These are phyloP conservation scores for Sesbania bispinosa DNA, from an alignment of 306 rosid genomes.

Conservation along the genomic window DNA sequence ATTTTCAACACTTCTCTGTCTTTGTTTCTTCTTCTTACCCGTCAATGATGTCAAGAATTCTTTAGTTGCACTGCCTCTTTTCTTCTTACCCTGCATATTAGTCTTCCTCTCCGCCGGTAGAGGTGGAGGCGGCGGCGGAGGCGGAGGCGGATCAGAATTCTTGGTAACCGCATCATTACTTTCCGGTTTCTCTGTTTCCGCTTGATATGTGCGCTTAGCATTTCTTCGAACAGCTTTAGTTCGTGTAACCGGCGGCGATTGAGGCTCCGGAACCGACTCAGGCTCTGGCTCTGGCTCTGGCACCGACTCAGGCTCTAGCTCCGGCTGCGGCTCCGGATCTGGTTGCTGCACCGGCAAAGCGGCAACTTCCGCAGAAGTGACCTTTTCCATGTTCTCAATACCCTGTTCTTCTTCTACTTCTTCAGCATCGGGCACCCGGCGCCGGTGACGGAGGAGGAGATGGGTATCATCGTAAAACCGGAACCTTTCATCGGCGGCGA, in stretches of 20 bases:
- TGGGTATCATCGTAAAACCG: constrained; percentile 47
- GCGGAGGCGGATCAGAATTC: constrained; percentile 12
- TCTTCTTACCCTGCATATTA: constrained; percentile 41
- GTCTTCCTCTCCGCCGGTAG: constrained; percentile 27
- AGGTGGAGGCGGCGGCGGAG: not conserved
- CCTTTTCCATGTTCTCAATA: constrained; percentile 24
- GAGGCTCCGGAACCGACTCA: not conserved
- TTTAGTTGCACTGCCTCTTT: constrained; percentile 52
- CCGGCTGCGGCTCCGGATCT: not conserved
- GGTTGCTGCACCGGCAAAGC: not conserved
- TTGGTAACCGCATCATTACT: not conserved
- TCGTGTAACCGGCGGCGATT: constrained; percentile 9
- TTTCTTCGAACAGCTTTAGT: constrained; percentile 18
- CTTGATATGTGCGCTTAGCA: constrained; percentile 31
- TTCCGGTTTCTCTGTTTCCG: not conserved
- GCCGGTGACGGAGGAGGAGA: constrained; percentile 27
- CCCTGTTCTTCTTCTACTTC: constrained; percentile 30
- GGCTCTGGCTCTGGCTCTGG: not conserved
- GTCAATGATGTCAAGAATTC: constrained; percentile 47
- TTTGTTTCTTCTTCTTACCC: constrained; percentile 68
- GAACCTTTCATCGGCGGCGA: constrained; percentile 41
- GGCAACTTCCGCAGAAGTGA: constrained; percentile 32
- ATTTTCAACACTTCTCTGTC: constrained; percentile 64
- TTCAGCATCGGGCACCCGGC: too few species aligned
- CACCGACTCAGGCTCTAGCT: not conserved